A percentile compares a stretch with the other conserved stretches of the same genome.
Conservation (phyloP, 140 eudicot genomes). For the Bidens hawaiensis region DNA sequence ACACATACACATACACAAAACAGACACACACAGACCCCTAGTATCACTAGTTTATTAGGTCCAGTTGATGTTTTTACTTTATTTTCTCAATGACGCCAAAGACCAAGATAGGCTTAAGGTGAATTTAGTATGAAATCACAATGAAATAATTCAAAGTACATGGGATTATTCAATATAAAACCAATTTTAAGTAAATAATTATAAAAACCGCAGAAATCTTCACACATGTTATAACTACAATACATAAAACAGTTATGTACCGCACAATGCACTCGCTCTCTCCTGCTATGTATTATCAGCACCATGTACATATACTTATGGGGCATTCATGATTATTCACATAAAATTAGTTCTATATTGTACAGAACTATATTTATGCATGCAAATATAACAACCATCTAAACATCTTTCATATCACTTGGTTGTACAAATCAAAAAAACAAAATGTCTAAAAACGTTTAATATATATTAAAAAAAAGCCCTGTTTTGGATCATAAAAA, state of each 20-base stretch:
- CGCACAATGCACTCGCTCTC: neutral
- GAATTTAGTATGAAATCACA: too few species aligned
- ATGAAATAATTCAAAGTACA: too few species aligned
- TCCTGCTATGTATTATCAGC: neutral
- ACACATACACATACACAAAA: too few species aligned
- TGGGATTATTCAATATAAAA: neutral
- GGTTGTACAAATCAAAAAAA: neutral
- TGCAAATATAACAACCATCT: neutral
- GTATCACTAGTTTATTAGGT: too few species aligned
- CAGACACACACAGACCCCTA: too few species aligned
- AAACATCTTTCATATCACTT: neutral
- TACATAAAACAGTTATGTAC: neutral
- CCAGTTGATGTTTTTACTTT: too few species aligned
- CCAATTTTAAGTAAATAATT: too few species aligned
- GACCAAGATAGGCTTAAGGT: too few species aligned
- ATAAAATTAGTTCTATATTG: neutral
- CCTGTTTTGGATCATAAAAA: slow-evolving; percentile 19
- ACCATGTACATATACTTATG: neutral
- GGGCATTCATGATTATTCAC: neutral
- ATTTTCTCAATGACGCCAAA: too few species aligned
- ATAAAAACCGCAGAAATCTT: too few species aligned
- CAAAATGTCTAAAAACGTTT: neutral
- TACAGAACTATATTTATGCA: neutral
- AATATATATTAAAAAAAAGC: neutral
- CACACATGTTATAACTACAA: neutral